Percentiles rank a stretch among this genome's conserved stretches.
These are phyloP conservation scores for Phytophthora europaea DNA, from an alignment of 352 stramenopile species.

Conservation along the genomic window DNA sequence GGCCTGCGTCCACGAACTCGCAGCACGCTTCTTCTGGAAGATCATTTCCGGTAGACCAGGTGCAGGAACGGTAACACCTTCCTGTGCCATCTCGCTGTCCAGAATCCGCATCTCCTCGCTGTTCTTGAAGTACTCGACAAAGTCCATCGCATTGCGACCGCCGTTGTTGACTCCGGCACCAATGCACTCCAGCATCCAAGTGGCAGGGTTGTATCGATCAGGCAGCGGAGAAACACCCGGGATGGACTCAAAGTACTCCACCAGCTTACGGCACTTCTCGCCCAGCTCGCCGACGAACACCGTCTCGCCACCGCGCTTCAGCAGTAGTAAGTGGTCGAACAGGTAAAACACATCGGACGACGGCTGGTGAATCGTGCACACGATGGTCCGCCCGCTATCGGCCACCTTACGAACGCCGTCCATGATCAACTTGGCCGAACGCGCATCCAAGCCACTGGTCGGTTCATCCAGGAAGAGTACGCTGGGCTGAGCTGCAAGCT, in stretches of 20 bases:
- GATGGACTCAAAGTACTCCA: conserved; percentile 37
- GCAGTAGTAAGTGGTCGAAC: conserved; percentile 85
- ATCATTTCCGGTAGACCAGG: conserved; percentile 38
- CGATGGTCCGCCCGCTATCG: conserved; percentile 65
- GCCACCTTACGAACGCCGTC: conserved; percentile 86
- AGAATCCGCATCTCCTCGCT: conserved; percentile 36
- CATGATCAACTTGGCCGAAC: conserved; percentile 30
- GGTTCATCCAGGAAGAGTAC: conserved; percentile 85
- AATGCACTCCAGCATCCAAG: conserved; percentile 53
- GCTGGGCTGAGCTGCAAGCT: conserved; percentile 80
- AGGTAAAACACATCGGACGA: conserved; percentile 87
- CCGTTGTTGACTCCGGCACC: conserved; percentile 46
- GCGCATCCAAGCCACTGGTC: conserved; percentile 84
- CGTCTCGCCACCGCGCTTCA: conserved; percentile 59
- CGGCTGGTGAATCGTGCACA: conserved; percentile 94
- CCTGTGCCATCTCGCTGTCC: conserved; percentile 37
- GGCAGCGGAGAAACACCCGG: conserved; percentile 23
- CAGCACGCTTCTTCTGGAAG: conserved; percentile 49
- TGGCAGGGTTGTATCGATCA: conserved; percentile 64
- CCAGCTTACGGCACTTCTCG: conserved; percentile 35
- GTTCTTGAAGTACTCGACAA: conserved; percentile 41
- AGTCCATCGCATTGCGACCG: conserved; percentile 34
- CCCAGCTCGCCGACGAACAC: conserved; percentile 49
- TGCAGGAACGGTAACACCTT: conserved; percentile 47
- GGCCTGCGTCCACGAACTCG: conserved; percentile 43